Evolutionary conservation across 2,329 filamentous ascomycete species (phyloP).

Genomic region (Penicillium sp.): DNA sequence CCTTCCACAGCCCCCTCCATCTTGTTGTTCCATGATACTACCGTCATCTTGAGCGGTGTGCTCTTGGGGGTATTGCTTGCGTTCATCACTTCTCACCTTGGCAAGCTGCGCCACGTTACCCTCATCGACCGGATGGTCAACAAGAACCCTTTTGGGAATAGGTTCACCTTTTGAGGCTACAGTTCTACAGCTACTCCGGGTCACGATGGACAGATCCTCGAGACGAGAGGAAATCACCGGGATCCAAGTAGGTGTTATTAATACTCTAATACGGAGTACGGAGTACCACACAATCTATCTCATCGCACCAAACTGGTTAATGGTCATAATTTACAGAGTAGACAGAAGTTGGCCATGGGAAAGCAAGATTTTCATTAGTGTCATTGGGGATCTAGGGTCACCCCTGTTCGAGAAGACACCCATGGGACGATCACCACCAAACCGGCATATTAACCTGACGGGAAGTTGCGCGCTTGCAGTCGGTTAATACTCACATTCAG

Average conservation of each 20-base stretch:
- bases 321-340: background rate
- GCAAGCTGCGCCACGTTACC: background rate
- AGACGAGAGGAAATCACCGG: background rate
- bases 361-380: background rate
- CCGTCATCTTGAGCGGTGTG: slow-evolving; percentile 9
- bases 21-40: slow-evolving; percentile 1
- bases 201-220: no score
- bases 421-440: background rate
- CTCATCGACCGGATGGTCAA: background rate
- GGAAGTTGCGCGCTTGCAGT: background rate
- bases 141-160: background rate
- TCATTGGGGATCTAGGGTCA: background rate
- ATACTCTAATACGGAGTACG: no score
- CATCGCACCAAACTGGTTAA: background rate
- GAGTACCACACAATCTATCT: no score
- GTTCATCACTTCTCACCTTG: background rate
- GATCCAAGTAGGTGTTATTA: background rate
- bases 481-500: background rate
- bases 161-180: no score
- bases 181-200: no score
- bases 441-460: background rate
- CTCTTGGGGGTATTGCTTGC: background rate
- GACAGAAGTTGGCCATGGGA: background rate
- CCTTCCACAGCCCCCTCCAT: background rate
- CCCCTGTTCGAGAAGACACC: background rate